phyloP scores from a whole-genome alignment of 495 filamentous ascomycete species.

The Penicillium arizonense region DNA sequence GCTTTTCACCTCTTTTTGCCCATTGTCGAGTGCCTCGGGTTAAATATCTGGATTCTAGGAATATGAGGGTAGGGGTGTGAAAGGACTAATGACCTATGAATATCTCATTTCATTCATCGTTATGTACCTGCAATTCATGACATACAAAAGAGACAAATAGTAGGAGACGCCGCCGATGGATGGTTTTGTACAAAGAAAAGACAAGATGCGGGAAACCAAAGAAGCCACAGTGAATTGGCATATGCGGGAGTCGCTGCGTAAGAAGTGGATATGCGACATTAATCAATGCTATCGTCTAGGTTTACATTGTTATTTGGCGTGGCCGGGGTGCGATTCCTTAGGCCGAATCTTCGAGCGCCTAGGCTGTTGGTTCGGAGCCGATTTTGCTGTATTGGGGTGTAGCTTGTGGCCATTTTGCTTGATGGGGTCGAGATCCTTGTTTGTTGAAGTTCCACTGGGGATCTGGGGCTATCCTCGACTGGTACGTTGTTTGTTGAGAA shows the following conservation, averaged over 20 bases:
- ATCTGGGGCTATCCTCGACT: conserved; percentile 21
- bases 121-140: conserved; percentile 5
- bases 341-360: conserved; percentile 37
- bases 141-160: conserved; percentile 2
- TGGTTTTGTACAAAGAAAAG: conserved; percentile 23
- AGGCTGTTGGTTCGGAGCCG: conserved; percentile 42
- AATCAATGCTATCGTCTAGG: conserved; percentile 40
- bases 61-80: no score
- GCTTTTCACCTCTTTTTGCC: no score
- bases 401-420: conserved; percentile 39
- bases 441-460: conserved; percentile 27
- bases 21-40: no score
- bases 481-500: conserved; percentile 20
- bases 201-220: not conserved
- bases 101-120: conserved; percentile 9
- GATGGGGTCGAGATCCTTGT: conserved; percentile 40
- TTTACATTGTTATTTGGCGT: conserved; percentile 29
- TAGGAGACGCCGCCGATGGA: conserved; percentile 10
- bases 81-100: not conserved
- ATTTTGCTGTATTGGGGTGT: conserved; percentile 41
- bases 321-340: conserved; percentile 33
- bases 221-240: not conserved
- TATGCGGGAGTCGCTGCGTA: conserved; percentile 11
- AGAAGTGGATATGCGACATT: conserved; percentile 1
- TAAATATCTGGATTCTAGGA: no score